These are phyloP conservation scores for Fonsecaea multimorphosa DNA, from an alignment of 2,329 filamentous ascomycete genomes.

Conservation along the genomic window DNA sequence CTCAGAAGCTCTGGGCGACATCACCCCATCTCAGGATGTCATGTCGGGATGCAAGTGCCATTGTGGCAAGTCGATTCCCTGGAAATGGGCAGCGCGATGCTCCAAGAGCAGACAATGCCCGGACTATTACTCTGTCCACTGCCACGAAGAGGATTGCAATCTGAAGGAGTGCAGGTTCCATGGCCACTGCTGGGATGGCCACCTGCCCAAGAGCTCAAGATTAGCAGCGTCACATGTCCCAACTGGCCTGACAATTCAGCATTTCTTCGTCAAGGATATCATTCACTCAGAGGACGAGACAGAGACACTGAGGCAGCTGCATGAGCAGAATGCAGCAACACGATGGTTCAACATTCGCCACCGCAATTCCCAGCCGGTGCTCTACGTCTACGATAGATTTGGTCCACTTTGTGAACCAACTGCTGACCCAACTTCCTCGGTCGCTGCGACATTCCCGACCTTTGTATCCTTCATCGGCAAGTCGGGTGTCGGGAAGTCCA, in stretches of 20 bases:
- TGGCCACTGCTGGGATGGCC: constrained; percentile 13
- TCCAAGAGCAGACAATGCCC: constrained; percentile 16
- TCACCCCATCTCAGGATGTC: not conserved
- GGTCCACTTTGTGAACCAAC: constrained; percentile 5
- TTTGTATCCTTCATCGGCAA: constrained; percentile 21
- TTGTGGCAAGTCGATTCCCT: constrained; percentile 2
- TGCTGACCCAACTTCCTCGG: not conserved
- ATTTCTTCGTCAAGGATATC: constrained; percentile 13
- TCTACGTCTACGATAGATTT: constrained; percentile 18
- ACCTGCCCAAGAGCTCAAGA: constrained; percentile 7
- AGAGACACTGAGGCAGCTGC: constrained; percentile 4
- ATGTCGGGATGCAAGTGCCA: constrained; percentile 10
- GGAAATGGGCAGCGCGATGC: constrained; percentile 15
- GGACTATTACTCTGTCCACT: constrained; percentile 19
- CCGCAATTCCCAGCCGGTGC: constrained; percentile 13
- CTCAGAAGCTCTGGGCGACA: not conserved
- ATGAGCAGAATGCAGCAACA: constrained; percentile 13
- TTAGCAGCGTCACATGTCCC: constrained; percentile 5
- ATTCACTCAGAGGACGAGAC: constrained; percentile 11
- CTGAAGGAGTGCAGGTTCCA: constrained; percentile 11
- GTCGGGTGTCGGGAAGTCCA: constrained; percentile 17
- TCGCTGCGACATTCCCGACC: not conserved
- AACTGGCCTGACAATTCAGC: constrained; percentile 4
- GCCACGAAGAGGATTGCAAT: constrained; percentile 14
- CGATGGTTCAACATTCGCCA: constrained; percentile 22